Evolutionary conservation across 805 yeast genomes (phyloP).

Genomic region (Yamadazyma ubonensis): DNA sequence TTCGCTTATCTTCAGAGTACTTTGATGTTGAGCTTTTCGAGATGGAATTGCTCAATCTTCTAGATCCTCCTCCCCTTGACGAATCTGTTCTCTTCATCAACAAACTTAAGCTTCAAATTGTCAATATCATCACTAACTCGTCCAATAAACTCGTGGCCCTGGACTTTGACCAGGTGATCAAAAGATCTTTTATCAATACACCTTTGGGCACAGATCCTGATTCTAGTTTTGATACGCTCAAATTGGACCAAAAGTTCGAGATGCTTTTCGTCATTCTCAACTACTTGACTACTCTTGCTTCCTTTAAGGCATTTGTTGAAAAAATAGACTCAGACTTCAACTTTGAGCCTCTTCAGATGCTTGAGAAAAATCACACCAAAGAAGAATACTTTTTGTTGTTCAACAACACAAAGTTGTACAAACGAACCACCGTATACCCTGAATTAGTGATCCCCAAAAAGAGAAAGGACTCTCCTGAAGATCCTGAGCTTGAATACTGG

Average conservation of each 20-base stretch:
- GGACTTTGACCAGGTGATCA: constrained; percentile 14
- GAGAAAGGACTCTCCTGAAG: constrained; percentile 31
- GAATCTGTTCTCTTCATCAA: constrained; percentile 38
- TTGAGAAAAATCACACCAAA: too few relatives aligned
- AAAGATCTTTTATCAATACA: constrained; percentile 10
- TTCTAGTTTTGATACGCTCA: constrained; percentile 38
- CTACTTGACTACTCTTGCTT: constrained; percentile 42
- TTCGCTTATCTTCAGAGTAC: constrained; percentile 49
- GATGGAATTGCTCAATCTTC: constrained; percentile 51
- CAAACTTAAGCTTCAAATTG: constrained; percentile 43
- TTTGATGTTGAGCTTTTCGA: constrained; percentile 62
- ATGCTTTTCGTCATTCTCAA: constrained; percentile 45
- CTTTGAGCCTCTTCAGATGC: too few relatives aligned
- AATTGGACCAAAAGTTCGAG: constrained; percentile 48
- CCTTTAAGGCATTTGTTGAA: constrained; percentile 50
- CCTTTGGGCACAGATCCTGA: constrained; percentile 18
- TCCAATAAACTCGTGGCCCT: constrained; percentile 8
- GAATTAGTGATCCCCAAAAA: constrained; percentile 34
- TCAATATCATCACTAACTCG: constrained; percentile 41
- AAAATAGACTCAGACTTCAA: constrained; percentile 27
- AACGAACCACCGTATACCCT: constrained; percentile 26
- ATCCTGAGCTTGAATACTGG: constrained; percentile 30
- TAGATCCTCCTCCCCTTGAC: constrained; percentile 33
- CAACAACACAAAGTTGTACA: constrained; percentile 55
- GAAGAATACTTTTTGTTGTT: constrained; percentile 41